Evolutionary conservation across 768 basidiomycete genomes (phyloP), one percentile per base, ranked within the genome.

Genomic region (Fibroporia radiculosa): DNA sequence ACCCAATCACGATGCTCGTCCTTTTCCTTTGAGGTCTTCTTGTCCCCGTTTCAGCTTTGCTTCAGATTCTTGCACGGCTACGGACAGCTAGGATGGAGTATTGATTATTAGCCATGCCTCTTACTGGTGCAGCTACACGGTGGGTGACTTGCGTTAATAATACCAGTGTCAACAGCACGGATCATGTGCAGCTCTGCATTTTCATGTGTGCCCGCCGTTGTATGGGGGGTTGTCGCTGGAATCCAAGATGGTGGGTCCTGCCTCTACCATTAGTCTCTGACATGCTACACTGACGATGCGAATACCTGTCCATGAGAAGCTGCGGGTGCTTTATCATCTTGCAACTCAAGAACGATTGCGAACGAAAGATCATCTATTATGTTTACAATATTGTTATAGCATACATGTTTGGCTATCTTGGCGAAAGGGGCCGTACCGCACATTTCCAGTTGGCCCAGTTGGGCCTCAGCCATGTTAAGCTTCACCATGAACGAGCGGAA

Each of bases 401-500:
- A n/a, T n/a, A n/a, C n/a, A n/a, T n/a, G n/a, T n/a, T n/a, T n/a
- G n/a, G n/a, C n/a, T n/a, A n/a, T n/a, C n/a, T n/a, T n/a, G n/a
- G n/a, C n/a, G n/a, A n/a, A n/a, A 23, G 37, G 19, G 31, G 13
- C 29, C 10, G 29, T 10, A 80, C 78, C 80, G 51, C 72, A 75
- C 10, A 73, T 64, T 23, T 77, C 59, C 47, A 85, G 64, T 34
- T 74, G 69, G 19, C 78, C 75, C 3, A 93, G 68, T 51, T 83
- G 78, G 14, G 81, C 71, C 53, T 90, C 85, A 35, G 89, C 71
- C 78, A 84, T 83, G 42, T 66, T 77, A 34, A 93, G 71, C 56
- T 89, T 93, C 56, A 89, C 70, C 28, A 93, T 68, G 52, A 92
- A 89, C 3, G 86, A 82, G 5, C 89, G 79, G 50, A 93, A 86